phyloP scores from a whole-genome alignment of 257 asterid genomes.

The Osmanthus fragrans region DNA sequence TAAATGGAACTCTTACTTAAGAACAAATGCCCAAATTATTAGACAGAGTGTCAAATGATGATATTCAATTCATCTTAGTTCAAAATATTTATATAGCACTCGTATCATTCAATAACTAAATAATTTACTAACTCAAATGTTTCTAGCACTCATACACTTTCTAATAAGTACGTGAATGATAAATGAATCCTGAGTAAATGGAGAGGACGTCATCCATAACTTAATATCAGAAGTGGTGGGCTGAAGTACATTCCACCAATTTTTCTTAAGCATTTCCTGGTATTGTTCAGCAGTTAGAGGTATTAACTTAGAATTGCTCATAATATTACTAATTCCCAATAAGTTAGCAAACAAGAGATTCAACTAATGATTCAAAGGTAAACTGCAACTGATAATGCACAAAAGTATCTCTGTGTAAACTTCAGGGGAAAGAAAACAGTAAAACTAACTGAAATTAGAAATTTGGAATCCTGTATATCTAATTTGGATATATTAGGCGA shows the following conservation, averaged over 20 bases:
- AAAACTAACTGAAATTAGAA: not conserved
- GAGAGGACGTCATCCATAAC: not conserved
- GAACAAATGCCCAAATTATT: conserved; percentile 10
- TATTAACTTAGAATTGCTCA: not conserved
- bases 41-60: not conserved
- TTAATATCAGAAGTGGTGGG: not conserved
- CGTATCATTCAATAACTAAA: no score
- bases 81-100: conserved; percentile 10
- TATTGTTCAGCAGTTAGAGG: not conserved
- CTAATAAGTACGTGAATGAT: not conserved
- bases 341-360: not conserved
- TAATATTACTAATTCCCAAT: not conserved
- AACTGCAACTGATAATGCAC: not conserved
- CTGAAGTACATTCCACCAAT: not conserved
- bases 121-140: no score
- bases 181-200: not conserved
- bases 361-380: not conserved
- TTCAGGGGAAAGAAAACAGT: not conserved
- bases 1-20: conserved; percentile 6
- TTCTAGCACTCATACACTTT: conserved; percentile 17
- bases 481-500: not conserved
- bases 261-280: not conserved
- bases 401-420: not conserved
- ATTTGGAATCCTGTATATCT: no score
- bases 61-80: not conserved